phyloP scores from a whole-genome alignment of 148 eudicot species.

The Beta vulgaris region DNA sequence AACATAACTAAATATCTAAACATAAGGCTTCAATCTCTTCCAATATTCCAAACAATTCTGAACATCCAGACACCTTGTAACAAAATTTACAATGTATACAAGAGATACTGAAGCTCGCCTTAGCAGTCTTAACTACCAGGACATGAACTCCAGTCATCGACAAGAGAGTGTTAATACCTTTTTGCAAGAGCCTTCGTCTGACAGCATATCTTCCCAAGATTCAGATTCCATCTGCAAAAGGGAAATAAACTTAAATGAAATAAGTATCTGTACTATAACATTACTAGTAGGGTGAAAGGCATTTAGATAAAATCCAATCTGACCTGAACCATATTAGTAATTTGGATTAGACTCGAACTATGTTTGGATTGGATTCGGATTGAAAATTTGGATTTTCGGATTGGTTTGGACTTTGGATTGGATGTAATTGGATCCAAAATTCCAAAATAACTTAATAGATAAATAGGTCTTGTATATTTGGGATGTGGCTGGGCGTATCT shows the following conservation, averaged over 20 bases:
- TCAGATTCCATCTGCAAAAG: conserved; percentile 75
- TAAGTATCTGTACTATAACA: background rate
- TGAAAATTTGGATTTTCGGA: too few relatives aligned
- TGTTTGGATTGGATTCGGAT: too few relatives aligned
- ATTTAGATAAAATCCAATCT: too few relatives aligned
- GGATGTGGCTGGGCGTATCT: too few relatives aligned
- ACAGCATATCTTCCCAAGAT: conserved; percentile 62
- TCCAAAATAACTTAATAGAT: too few relatives aligned
- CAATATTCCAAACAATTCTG: background rate
- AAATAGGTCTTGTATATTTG: too few relatives aligned
- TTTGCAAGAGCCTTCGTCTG: conserved; percentile 37
- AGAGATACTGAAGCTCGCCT: background rate
- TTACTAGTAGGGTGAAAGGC: too few relatives aligned
- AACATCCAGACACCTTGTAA: background rate
- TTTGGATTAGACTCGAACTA: too few relatives aligned
- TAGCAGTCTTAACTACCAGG: conserved; percentile 12
- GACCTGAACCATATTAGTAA: too few relatives aligned
- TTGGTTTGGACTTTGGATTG: too few relatives aligned
- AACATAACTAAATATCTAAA: background rate
- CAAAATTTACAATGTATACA: background rate
- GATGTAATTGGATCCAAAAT: too few relatives aligned
- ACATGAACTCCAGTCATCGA: background rate
- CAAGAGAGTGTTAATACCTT: conserved; percentile 45
- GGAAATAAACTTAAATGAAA: conserved; percentile 12
- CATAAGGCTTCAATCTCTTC: background rate